Conservation (phyloP, 2,329 filamentous ascomycete genomes). For the Periconia sp. region DNA sequence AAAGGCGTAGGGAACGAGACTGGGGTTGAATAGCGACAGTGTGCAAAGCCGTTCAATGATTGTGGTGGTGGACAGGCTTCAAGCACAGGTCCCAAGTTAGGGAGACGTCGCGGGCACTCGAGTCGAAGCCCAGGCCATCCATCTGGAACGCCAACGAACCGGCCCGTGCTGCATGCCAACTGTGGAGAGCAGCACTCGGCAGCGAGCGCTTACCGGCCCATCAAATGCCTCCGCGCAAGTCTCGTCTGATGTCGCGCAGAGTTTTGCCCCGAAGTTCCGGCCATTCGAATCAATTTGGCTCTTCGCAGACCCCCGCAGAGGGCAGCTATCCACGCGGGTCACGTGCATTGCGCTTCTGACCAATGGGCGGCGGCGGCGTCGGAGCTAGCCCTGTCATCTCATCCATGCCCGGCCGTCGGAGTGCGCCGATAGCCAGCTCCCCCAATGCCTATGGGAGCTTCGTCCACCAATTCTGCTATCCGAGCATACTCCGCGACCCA, state of each 20-base stretch:
- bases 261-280: constrained; percentile 14
- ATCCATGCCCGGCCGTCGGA: too few relatives aligned
- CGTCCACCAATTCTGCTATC: constrained; percentile 24
- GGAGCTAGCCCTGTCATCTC: constrained; percentile 10
- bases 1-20: constrained; percentile 17
- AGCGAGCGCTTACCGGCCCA: too few relatives aligned
- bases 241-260: constrained; percentile 26
- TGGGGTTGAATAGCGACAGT: constrained; percentile 12
- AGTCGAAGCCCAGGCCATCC: background rate
- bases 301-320: constrained; percentile 16
- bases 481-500: constrained; percentile 30
- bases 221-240: too few relatives aligned
- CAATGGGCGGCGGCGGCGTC: constrained; percentile 9
- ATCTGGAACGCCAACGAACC: background rate
- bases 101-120: background rate
- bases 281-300: constrained; percentile 12
- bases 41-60: background rate
- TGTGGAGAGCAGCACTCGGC: background rate
- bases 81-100: background rate
- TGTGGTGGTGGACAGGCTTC: background rate
- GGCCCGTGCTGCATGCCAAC: background rate
- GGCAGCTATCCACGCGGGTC: constrained; percentile 21
- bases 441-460: constrained; percentile 31
- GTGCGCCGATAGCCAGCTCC: constrained; percentile 40
- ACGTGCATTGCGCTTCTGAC: constrained; percentile 26